phyloP scores from a whole-genome alignment of 23 red algal species.

The Gracilariopsis chorda region DNA sequence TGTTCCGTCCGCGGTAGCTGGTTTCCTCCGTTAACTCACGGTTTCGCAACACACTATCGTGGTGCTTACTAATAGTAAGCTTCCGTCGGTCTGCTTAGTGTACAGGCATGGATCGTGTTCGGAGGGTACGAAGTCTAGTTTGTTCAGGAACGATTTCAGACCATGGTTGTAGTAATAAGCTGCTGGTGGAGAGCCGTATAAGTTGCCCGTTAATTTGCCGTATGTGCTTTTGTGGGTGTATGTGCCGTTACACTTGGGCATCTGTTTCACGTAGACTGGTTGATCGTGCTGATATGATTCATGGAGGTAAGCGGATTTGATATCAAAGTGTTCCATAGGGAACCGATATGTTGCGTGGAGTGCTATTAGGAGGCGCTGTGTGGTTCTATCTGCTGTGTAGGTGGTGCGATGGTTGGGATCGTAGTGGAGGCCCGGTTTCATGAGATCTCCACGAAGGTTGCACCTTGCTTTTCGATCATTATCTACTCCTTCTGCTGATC shows the following conservation, averaged over 20 bases:
- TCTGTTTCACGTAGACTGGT: neutral
- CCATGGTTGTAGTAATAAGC: neutral
- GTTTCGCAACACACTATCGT: neutral
- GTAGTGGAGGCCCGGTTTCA: neutral
- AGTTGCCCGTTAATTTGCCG: neutral
- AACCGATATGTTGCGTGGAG: neutral
- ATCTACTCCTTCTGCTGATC: no score
- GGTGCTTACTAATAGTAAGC: neutral
- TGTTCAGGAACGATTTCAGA: neutral
- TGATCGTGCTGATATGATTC: neutral
- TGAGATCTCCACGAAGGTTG: no score
- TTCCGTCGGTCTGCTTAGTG: neutral
- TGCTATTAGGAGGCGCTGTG: neutral
- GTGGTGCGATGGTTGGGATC: neutral
- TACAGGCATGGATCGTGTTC: conserved; percentile 3
- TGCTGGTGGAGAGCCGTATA: neutral
- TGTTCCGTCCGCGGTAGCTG: no score
- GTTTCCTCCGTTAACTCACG: no score
- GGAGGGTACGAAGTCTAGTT: neutral
- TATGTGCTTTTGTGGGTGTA: neutral
- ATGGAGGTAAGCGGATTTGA: neutral
- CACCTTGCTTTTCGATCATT: no score
- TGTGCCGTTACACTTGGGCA: neutral
- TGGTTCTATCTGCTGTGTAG: neutral
- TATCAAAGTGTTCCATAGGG: conserved; percentile 22